phyloP scores from a whole-genome alignment of 1,284 basidiomycete genomes.

The Caloboletus inedulis region DNA sequence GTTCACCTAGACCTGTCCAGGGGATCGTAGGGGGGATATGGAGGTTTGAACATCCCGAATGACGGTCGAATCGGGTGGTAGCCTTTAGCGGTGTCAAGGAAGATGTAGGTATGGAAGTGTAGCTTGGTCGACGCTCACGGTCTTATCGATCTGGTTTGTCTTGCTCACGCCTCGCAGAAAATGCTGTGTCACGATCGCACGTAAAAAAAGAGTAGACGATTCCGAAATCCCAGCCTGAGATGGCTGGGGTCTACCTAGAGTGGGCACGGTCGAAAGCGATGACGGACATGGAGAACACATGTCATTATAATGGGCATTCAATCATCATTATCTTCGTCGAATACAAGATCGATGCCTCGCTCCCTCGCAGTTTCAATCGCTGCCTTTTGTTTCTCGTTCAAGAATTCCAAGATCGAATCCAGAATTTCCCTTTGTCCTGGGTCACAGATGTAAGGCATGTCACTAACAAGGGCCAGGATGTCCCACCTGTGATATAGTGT shows the following conservation, averaged over 20 bases:
- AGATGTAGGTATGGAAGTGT: background rate
- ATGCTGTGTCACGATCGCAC: no score
- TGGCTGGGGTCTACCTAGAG: no score
- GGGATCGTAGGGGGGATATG: constrained; percentile 65
- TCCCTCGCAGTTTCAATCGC: constrained; percentile 47
- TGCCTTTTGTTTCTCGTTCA: constrained; percentile 41
- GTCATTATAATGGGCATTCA: background rate
- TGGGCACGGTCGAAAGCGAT: background rate
- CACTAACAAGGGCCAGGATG: background rate
- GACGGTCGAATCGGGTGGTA: background rate
- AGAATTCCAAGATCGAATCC: constrained; percentile 42
- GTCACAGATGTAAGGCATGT: background rate
- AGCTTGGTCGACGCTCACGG: background rate
- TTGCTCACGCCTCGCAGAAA: no score
- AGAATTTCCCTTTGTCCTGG: constrained; percentile 46
- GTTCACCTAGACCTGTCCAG: constrained; percentile 56
- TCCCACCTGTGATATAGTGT: constrained; percentile 56
- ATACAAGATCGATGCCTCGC: constrained; percentile 50
- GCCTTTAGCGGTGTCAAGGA: background rate
- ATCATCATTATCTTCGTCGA: constrained; percentile 37
- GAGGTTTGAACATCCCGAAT: constrained; percentile 42
- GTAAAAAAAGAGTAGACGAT: no score
- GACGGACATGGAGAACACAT: background rate
- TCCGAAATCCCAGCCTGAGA: no score
- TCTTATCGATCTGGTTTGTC: background rate